Base-by-base conservation (phyloP, 75 land plant species). In the Pinus albicaulis region DNA sequence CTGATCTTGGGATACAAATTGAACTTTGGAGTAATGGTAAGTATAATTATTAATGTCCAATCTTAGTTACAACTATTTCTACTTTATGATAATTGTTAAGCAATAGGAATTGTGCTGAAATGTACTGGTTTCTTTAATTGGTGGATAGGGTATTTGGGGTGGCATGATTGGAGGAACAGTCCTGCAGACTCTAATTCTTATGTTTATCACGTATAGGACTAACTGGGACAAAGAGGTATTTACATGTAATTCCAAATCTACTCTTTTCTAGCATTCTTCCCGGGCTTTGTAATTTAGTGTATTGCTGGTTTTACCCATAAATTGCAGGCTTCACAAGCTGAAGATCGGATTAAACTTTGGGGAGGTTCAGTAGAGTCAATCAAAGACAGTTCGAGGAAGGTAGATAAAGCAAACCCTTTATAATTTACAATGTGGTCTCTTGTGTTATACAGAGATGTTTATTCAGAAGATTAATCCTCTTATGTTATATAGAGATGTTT, bases 91-190 rank as follows among this genome's bases (percentile, higher is more conserved):
- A 19, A 57, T 57, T 19, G 19, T 57, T 68, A 36, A n/a, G 44
- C 11, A 41, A 10, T 48, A 11, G 10, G 10, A 48, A 8, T 48
- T 48, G 2, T 48, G 20, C 52, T 36, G 71, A 38, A 68, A 38
- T 16, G 68, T 64, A 24, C n/a, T 36, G 44, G 3, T 23, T 68
- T 14, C 53, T 48, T 48, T 12, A 28, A 63, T 65, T 61, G 14
- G 56, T 61, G 48, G 79, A 57, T 76, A 89, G 90, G 90, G 90
- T 59, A 89, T 89, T 24, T 89, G 90, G 90, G 63, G 75, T 62
- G 90, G 90, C 14, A 89, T 89, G 90, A 66, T 89, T 15, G 86
- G 90, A 69, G 90, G 90, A 58, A 79, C 78, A 36, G 7, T 61
- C 5, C 58, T 89, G 63, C 90, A 89, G 66, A 89, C 90, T 11